phyloP scores from a whole-genome alignment of 495 filamentous ascomycete species.

The Elaphomyces granulatus region DNA sequence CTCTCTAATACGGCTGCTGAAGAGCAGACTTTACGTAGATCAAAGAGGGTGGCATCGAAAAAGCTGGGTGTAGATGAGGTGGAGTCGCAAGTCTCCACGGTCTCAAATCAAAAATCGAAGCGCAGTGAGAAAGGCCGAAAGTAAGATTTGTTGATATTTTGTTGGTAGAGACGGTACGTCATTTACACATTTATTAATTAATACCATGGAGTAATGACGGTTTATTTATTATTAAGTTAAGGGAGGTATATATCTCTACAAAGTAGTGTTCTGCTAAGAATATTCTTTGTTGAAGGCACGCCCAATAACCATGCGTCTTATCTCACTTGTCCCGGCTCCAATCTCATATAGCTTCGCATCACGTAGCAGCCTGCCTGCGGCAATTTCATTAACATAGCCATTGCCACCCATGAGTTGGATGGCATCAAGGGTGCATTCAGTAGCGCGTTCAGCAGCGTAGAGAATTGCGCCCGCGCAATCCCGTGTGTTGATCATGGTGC shows the following conservation, averaged over 20 bases:
- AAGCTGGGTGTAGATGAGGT: slow-evolving; percentile 9
- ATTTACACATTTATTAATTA: too few relatives aligned
- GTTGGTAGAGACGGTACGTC: too few relatives aligned
- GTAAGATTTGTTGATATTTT: too few relatives aligned
- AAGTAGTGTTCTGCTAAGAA: too few relatives aligned
- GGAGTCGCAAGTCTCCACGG: slow-evolving; percentile 8
- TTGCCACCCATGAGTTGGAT: slow-evolving; percentile 91
- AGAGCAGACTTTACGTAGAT: slow-evolving; percentile 6
- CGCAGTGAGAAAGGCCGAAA: too few relatives aligned
- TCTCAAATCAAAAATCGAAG: too few relatives aligned
- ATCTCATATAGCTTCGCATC: slow-evolving; percentile 95
- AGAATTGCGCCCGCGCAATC: slow-evolving; percentile 93
- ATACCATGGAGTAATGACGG: too few relatives aligned
- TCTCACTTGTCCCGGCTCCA: slow-evolving; percentile 89
- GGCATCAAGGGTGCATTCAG: slow-evolving; percentile 76
- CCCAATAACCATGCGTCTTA: slow-evolving; percentile 88
- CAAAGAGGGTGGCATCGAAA: slow-evolving; percentile 19
- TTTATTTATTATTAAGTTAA: too few relatives aligned
- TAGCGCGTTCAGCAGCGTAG: slow-evolving; percentile 87
- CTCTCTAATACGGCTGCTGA: neutral
- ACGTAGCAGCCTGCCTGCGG: slow-evolving; percentile 68
- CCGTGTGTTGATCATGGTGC: slow-evolving; percentile 52
- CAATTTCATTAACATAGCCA: slow-evolving; percentile 92
- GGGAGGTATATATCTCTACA: too few relatives aligned
- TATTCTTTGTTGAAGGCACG: slow-evolving; percentile 89